Evolutionary conservation across 345 rosid genomes (phyloP).

Genomic region (Boechera stricta): DNA sequence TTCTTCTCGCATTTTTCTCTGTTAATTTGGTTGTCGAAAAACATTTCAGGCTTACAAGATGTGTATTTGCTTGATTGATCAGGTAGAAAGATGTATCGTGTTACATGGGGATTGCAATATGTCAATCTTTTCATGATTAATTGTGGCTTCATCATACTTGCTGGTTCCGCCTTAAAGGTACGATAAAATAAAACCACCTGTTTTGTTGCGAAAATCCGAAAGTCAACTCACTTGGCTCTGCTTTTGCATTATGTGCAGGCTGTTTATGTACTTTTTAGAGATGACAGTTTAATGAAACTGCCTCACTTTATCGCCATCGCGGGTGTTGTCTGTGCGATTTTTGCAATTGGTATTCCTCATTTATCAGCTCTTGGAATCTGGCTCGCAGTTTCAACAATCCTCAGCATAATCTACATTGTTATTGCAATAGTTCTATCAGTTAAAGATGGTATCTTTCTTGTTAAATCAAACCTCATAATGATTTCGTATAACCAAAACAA

Average conservation of each 20-base stretch:
- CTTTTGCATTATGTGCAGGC: constrained; percentile 47
- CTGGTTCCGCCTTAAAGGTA: constrained; percentile 59
- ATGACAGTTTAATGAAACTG: constrained; percentile 55
- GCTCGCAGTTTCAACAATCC: constrained; percentile 80
- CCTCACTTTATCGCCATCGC: constrained; percentile 61
- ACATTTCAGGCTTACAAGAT: not conserved
- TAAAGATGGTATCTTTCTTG: constrained; percentile 64
- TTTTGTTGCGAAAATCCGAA: not conserved
- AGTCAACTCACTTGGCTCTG: not conserved
- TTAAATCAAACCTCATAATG: not conserved
- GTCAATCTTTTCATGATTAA: constrained; percentile 63
- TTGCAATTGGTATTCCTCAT: constrained; percentile 84
- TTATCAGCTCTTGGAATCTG: constrained; percentile 83
- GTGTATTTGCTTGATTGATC: constrained; percentile 16
- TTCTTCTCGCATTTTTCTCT: not conserved
- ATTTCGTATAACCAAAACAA: not conserved
- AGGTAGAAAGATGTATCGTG: constrained; percentile 43
- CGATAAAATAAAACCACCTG: not conserved
- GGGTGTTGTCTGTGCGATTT: constrained; percentile 63
- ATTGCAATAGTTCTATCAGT: constrained; percentile 62
- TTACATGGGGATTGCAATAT: constrained; percentile 63
- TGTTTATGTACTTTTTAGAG: constrained; percentile 58
- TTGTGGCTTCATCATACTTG: constrained; percentile 59
- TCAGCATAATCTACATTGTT: constrained; percentile 66
- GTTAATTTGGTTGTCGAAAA: not conserved